Base-by-base conservation (phyloP, 2,329 filamentous ascomycete genomes). In the Leptographium lundbergii region DNA sequence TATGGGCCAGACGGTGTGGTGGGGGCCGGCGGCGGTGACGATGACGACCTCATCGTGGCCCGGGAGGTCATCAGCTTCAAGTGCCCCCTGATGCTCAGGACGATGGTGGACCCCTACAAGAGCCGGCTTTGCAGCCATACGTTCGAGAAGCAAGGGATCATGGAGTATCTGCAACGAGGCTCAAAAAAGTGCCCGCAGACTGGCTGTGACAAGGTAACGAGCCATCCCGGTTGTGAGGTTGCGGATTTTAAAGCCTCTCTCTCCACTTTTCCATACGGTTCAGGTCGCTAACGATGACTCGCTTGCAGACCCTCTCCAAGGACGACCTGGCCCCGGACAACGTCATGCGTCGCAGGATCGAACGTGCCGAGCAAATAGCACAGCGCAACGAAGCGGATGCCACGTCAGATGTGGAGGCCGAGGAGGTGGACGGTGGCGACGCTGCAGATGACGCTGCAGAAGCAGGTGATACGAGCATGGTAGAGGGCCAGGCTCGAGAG, bases 21-120 rank as follows among this genome's bases (percentile, higher is more conserved):
- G 3, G 75, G 71, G 3, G 76, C 78, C 1, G 82, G 81, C 6
- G 77, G 78, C 19, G 85, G 87, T 58, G 85, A 79, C 19, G 85
- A 88, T 58, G 86, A 88, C 24, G 88, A 91, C 50, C 75, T 91
- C 27, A 79, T 85, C 1, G 79, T 91, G 34, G 78, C 81, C 32
- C 76, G 81, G 55, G 82, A 84, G 62, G 80, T 78, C 5, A 76
- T 84, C 57, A 86, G 81, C 68, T 80, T 86, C 36, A 85, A 81
- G 65, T 91, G 88, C 66, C 86, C 87, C 0, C 69, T 91, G 24
- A 87, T 86, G 0, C 73, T 90, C 63, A 74, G 75, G 57, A 74
- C 79, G 52, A 84, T 89, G 73, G 73, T 75, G 50, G 78, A 89
- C 57, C 88, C 88, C 0, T 83, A 81, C 66, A 87, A 81, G 59